These are phyloP conservation scores for Colletotrichum noveboracense DNA, from an alignment of 2,329 filamentous ascomycete genomes.

Conservation along the genomic window DNA sequence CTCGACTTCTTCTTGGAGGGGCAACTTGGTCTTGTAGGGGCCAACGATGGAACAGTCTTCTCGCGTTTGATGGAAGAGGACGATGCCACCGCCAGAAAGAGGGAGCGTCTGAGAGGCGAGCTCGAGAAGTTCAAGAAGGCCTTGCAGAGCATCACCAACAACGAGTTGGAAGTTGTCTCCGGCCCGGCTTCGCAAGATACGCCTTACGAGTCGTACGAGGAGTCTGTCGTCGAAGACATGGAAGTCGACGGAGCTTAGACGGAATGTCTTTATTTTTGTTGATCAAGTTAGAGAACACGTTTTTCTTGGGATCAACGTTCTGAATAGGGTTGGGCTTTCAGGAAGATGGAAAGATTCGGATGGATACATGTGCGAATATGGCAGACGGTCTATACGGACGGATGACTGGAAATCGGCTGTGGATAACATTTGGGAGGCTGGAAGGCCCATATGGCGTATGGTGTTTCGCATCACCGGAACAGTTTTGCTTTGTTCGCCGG, in stretches of 20 bases:
- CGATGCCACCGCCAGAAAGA: slow-evolving; percentile 41
- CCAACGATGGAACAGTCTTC: slow-evolving; percentile 35
- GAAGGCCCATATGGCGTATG: not conserved
- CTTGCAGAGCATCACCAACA: slow-evolving; percentile 51
- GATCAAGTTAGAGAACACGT: not conserved
- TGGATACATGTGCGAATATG: not conserved
- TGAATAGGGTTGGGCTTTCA: not conserved
- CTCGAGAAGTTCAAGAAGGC: slow-evolving; percentile 52
- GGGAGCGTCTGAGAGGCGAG: slow-evolving; percentile 47
- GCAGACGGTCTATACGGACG: not conserved
- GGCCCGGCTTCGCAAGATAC: not conserved
- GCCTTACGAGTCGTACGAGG: not conserved
- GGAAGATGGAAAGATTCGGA: not conserved
- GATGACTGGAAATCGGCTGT: not conserved
- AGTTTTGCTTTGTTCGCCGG: not conserved
- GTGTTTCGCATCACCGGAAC: not conserved
- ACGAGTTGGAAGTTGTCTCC: slow-evolving; percentile 41
- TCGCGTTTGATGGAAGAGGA: slow-evolving; percentile 56
- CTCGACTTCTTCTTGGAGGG: slow-evolving; percentile 49
- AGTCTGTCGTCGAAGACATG: slow-evolving; percentile 11
- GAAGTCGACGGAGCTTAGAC: slow-evolving; percentile 4
- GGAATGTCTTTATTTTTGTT: not conserved
- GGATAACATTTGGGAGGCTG: not conserved
- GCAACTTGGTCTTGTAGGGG: slow-evolving; percentile 44
- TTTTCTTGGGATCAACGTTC: not conserved